Percentiles rank a stretch among this genome's conserved stretches.
Conservation (phyloP, 2,329 filamentous ascomycete species). For the Teratosphaeria nubilosa region DNA sequence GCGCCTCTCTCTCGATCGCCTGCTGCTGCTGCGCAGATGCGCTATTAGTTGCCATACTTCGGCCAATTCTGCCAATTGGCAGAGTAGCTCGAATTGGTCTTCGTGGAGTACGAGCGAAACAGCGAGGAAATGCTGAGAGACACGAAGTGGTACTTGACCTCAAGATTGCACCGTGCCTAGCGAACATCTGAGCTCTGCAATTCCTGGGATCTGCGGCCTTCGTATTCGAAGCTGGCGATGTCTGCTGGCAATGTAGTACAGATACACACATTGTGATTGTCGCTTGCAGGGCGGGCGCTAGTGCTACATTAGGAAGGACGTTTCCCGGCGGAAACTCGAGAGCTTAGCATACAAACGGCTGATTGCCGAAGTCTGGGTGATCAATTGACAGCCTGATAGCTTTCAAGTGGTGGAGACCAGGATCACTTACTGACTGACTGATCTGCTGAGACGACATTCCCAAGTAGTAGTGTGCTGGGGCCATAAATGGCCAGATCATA, state of each 20-base stretch:
- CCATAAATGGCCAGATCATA: not conserved
- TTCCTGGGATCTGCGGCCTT: not conserved
- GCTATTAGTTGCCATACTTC: slow-evolving; percentile 3
- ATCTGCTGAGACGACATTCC: not conserved
- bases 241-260: not conserved
- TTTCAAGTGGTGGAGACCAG: not conserved
- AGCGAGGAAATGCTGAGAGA: not conserved
- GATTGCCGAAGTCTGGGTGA: not conserved
- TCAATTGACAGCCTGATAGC: not conserved
- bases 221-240: not conserved
- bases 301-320: not conserved
- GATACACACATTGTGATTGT: not conserved
- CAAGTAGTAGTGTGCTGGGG: not conserved
- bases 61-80: not conserved
- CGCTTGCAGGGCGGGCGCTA: not conserved
- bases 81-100: not conserved
- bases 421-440: not conserved
- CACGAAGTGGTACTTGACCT: not conserved
- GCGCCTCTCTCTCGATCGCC: slow-evolving; percentile 14
- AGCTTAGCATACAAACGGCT: not conserved
- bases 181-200: not conserved
- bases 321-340: not conserved
- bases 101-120: not conserved
- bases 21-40: slow-evolving; percentile 11
- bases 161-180: not conserved